Evolutionary conservation across 108 stramenopile species (phyloP), one percentile per base, ranked within the genome.

Genomic region (Parietichytrium sp.): DNA sequence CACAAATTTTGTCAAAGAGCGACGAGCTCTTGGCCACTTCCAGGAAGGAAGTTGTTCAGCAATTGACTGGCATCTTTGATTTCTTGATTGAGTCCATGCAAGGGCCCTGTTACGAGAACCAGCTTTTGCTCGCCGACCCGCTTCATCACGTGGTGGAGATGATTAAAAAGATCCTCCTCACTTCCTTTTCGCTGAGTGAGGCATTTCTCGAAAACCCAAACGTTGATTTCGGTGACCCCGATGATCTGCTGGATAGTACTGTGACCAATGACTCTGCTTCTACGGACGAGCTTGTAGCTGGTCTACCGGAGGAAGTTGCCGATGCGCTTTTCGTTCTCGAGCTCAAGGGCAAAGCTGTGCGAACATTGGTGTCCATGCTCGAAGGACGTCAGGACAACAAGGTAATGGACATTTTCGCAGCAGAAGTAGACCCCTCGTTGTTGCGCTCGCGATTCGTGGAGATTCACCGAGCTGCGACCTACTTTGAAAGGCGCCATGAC

Each of bases 11-110:
- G 7, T 45, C 61, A 16, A 72, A 72, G 42, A 72, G 61, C 20
- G 61, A 72, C 13, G 61, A 72, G 20, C 38, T 72, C 13, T 25
- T 72, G 6, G 61, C 61, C 23, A 45, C 15, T 25, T 45, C 38
- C 42, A 33, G 61, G 20, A 42, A 72, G 20, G 61, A 42, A 7
- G 45, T 42, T 1, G 42, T 72, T 16, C 61, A 45, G 2, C 61
- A 72, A 25, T 42, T 72, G 8, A 72, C 20, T 25, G 25, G 23
- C n/a, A 36, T 72, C 3, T 2, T 72, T 27, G 61, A 72, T 25
- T 72, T 72, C 20, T 25, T 87, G 23, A 47, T 87, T 20, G 86
- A 87, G 81, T 84, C 84, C 36, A 84, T 87, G 29, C 86, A 87
- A 31, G 86, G 86, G 18, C 86, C 86, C 15, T 87, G 86, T 29